Conservation (phyloP, 768 basidiomycete species). For the Dendrothele bispora region DNA sequence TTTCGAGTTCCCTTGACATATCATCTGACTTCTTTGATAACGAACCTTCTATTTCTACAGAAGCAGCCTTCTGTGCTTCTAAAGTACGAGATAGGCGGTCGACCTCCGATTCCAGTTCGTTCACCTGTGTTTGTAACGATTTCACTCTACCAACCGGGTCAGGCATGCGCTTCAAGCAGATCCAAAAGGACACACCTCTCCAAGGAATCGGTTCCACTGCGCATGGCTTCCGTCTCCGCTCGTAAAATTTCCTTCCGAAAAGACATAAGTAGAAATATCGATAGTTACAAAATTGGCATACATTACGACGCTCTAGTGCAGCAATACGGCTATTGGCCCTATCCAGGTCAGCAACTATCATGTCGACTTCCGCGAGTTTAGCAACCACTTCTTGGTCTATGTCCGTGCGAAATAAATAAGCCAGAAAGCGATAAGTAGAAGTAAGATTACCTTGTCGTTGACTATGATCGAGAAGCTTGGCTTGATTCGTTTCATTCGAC, state of each 20-base stretch:
- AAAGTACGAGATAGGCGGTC: slow-evolving; percentile 67
- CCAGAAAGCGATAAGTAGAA: background rate
- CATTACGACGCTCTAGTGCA: slow-evolving; percentile 91
- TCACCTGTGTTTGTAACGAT: slow-evolving; percentile 69
- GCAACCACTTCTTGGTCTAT: slow-evolving; percentile 90
- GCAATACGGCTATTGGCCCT: slow-evolving; percentile 94
- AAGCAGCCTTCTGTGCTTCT: slow-evolving; percentile 55
- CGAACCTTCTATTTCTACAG: slow-evolving; percentile 45
- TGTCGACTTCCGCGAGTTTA: slow-evolving; percentile 90
- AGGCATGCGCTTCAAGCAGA: slow-evolving; percentile 24
- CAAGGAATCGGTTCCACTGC: slow-evolving; percentile 72
- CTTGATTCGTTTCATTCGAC: slow-evolving; percentile 91
- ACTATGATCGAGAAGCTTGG: slow-evolving; percentile 87
- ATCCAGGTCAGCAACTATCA: slow-evolving; percentile 92
- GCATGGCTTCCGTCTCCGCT: slow-evolving; percentile 90
- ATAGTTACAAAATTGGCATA: slow-evolving; percentile 30
- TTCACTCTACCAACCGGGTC: slow-evolving; percentile 51
- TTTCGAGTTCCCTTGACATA: slow-evolving; percentile 55
- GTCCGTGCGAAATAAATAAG: background rate
- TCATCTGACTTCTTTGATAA: slow-evolving; percentile 61
- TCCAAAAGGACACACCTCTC: slow-evolving; percentile 63
- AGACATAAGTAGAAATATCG: background rate
- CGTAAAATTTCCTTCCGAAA: slow-evolving; percentile 79
- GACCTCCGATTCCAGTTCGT: slow-evolving; percentile 75
- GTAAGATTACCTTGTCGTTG: slow-evolving; percentile 76